phyloP scores from a whole-genome alignment of 2,329 filamentous ascomycete genomes.

The Aureobasidium namibiae region DNA sequence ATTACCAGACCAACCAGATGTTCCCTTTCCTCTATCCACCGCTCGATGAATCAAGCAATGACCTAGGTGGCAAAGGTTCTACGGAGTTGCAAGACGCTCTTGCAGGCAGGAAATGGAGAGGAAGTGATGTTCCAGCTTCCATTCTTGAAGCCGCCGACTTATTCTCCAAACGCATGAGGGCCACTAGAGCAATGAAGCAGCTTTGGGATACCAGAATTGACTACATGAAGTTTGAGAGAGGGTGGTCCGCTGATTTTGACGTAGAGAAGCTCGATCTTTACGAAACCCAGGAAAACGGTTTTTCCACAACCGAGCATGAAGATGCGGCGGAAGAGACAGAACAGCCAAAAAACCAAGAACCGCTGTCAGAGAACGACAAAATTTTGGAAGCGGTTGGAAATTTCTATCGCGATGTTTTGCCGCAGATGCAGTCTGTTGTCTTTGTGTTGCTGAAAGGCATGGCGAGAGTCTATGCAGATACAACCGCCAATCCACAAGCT shows the following conservation, averaged over 20 bases:
- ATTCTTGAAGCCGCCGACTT: slow-evolving; percentile 91
- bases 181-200: slow-evolving; percentile 84
- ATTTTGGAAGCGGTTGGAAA: neutral
- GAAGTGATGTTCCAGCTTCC: slow-evolving; percentile 86
- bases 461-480: slow-evolving; percentile 45
- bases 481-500: slow-evolving; percentile 14
- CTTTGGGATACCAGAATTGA: slow-evolving; percentile 89
- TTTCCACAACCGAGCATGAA: neutral
- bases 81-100: slow-evolving; percentile 71
- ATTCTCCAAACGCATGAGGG: slow-evolving; percentile 82
- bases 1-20: slow-evolving; percentile 98
- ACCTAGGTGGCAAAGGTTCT: slow-evolving; percentile 78
- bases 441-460: slow-evolving; percentile 89
- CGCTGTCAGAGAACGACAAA: neutral
- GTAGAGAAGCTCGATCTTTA: slow-evolving; percentile 19
- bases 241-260: slow-evolving; percentile 57
- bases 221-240: slow-evolving; percentile 86
- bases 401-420: slow-evolving; percentile 60
- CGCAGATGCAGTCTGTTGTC: slow-evolving; percentile 83
- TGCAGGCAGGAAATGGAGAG: slow-evolving; percentile 81
- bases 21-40: slow-evolving; percentile 98
- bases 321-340: neutral
- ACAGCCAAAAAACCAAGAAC: neutral
- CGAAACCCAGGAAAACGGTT: neutral
- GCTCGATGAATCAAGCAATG: slow-evolving; percentile 79